phyloP scores from a whole-genome alignment of 192 early-diverging fungal genomes.

The Podila clonocystis region DNA sequence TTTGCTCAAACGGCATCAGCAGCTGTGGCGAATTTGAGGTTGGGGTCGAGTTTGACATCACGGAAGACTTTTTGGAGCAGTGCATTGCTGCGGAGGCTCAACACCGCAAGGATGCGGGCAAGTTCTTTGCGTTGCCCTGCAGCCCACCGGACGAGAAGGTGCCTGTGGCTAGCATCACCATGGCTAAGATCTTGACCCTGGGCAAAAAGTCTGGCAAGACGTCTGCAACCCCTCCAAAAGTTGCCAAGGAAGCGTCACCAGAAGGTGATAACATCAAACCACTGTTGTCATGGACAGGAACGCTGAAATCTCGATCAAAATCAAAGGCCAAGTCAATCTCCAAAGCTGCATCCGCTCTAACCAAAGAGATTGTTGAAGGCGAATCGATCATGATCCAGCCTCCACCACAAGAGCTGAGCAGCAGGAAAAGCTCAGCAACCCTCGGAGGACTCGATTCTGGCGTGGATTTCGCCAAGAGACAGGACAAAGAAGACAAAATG shows the following conservation, averaged over 20 bases:
- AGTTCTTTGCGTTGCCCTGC: conserved; percentile 43
- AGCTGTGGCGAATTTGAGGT: conserved; percentile 46
- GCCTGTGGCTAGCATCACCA: neutral
- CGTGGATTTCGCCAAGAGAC: neutral
- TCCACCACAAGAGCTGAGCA: no score
- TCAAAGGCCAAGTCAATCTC: neutral
- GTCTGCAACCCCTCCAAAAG: neutral
- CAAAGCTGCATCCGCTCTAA: neutral
- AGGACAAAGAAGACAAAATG: neutral
- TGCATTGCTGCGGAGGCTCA: conserved; percentile 37
- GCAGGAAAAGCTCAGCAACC: no score
- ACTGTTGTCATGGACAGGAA: neutral
- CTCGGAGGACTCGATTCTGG: no score
- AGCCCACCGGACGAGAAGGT: neutral
- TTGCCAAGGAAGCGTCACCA: neutral
- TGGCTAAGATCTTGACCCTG: conserved; percentile 13
- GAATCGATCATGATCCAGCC: no score
- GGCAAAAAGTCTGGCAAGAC: conserved; percentile 8
- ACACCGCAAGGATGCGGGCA: conserved; percentile 41
- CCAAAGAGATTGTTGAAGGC: no score
- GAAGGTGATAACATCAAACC: neutral
- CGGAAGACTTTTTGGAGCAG: conserved; percentile 35
- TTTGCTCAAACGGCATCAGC: conserved; percentile 14
- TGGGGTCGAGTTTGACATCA: conserved; percentile 43
- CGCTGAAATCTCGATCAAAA: neutral